A percentile compares a stretch with the other conserved stretches of the same genome.
phyloP scores from a whole-genome alignment of 2,329 filamentous ascomycete genomes.

The Pseudocercospora macadamiae region DNA sequence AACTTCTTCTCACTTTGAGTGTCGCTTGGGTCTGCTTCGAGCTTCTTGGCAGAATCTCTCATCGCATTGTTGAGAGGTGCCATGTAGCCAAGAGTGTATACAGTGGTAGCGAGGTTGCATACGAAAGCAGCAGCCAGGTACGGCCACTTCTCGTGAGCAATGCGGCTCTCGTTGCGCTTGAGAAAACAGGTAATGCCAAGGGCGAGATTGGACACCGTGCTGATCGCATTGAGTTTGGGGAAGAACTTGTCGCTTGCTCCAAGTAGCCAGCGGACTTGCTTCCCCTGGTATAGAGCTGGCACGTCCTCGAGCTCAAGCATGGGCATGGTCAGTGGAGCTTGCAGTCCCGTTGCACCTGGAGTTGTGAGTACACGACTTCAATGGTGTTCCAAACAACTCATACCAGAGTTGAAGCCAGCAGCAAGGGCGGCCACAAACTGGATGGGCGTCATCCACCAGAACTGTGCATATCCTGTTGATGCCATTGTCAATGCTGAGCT shows the following conservation, averaged over 20 bases:
- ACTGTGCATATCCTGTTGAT: slow-evolving; percentile 23
- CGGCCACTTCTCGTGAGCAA: slow-evolving; percentile 31
- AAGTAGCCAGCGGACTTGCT: slow-evolving; percentile 35
- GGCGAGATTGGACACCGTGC: slow-evolving; percentile 37
- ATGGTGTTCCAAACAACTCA: too few relatives aligned
- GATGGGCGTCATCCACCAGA: slow-evolving; percentile 38
- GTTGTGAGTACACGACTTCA: slow-evolving; percentile 4
- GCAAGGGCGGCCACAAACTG: slow-evolving; percentile 35
- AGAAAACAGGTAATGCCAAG: slow-evolving; percentile 31
- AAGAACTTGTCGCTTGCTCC: slow-evolving; percentile 37
- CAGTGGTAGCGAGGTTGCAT: slow-evolving; percentile 34
- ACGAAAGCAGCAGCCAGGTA: slow-evolving; percentile 28
- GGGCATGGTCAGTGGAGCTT: slow-evolving; percentile 38
- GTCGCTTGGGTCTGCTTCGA: slow-evolving; percentile 31
- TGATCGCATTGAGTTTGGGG: slow-evolving; percentile 36
- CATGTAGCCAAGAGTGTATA: slow-evolving; percentile 35
- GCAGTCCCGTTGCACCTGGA: slow-evolving; percentile 38
- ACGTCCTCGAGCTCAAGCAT: slow-evolving; percentile 31
- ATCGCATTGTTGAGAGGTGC: slow-evolving; percentile 38
- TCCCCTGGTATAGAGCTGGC: slow-evolving; percentile 33
- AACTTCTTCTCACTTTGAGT: slow-evolving; percentile 35
- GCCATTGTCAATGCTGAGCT: slow-evolving; percentile 25
- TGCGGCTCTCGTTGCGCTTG: slow-evolving; percentile 28
- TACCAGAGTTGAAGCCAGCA: slow-evolving; percentile 38
- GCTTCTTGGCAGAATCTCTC: slow-evolving; percentile 26